Conservation (phyloP, 495 filamentous ascomycete genomes). For the Neurospora intermedia region DNA sequence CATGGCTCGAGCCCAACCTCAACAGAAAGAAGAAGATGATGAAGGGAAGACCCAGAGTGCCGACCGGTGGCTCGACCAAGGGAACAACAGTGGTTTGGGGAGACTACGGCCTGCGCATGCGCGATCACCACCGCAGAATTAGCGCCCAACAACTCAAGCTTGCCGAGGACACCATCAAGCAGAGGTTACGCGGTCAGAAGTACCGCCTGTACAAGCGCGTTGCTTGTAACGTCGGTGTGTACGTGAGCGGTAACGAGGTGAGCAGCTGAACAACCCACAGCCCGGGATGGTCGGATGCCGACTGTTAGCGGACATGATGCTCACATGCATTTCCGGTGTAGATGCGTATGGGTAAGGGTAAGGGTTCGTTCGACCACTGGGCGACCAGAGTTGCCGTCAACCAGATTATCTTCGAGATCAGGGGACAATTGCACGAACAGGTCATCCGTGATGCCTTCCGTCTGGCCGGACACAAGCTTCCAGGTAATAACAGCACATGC, state of each 20-base stretch:
- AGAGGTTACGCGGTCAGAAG: slow-evolving; percentile 78
- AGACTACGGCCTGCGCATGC: slow-evolving; percentile 90
- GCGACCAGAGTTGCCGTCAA: slow-evolving; percentile 76
- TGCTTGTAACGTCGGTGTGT: slow-evolving; percentile 86
- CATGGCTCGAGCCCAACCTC: slow-evolving; percentile 73
- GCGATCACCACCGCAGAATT: slow-evolving; percentile 83
- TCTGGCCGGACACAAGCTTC: slow-evolving; percentile 89
- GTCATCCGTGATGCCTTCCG: slow-evolving; percentile 89
- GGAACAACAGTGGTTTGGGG: slow-evolving; percentile 96
- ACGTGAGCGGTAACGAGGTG: slow-evolving; percentile 86
- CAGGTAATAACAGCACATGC: slow-evolving; percentile 48
- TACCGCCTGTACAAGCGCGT: slow-evolving; percentile 88
- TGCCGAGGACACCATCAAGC: slow-evolving; percentile 86
- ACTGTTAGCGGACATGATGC: background rate
- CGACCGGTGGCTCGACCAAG: slow-evolving; percentile 80
- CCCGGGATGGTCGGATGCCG: background rate
- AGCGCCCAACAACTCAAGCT: slow-evolving; percentile 77
- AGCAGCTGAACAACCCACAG: slow-evolving; percentile 6
- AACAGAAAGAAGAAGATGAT: slow-evolving; percentile 71
- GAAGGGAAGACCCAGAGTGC: slow-evolving; percentile 79
- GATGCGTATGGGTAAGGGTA: slow-evolving; percentile 97
- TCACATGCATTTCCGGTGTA: slow-evolving; percentile 18
- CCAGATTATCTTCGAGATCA: slow-evolving; percentile 84
- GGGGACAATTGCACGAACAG: slow-evolving; percentile 87
- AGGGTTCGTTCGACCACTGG: slow-evolving; percentile 96